Percentiles rank a stretch among this genome's conserved stretches.
phyloP scores from a whole-genome alignment of 192 early-diverging fungal genomes.

The Podila verticillata region DNA sequence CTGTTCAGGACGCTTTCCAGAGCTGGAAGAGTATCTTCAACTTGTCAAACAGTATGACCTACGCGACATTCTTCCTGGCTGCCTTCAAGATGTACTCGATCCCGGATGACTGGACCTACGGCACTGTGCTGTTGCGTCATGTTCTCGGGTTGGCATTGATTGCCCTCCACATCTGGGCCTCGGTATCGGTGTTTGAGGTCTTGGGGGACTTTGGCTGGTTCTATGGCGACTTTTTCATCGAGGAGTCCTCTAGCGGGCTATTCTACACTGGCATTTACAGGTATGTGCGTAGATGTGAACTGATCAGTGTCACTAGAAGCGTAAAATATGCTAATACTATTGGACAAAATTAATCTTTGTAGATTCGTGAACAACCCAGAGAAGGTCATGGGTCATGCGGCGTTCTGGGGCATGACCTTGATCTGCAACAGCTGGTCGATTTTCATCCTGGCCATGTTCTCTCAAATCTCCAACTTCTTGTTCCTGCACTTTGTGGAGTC shows the following conservation, averaged over 20 bases:
- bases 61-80: conserved; percentile 85
- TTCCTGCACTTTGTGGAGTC: conserved; percentile 90
- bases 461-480: conserved; percentile 84
- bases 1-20: conserved; percentile 85
- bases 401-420: conserved; percentile 93
- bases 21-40: conserved; percentile 99
- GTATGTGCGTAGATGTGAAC: not conserved
- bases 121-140: conserved; percentile 80
- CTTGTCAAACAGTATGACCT: conserved; percentile 89
- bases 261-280: conserved; percentile 89
- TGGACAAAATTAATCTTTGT: not conserved
- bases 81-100: conserved; percentile 81
- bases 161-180: conserved; percentile 90
- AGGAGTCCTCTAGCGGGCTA: conserved; percentile 73
- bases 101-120: conserved; percentile 74
- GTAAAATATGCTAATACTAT: not conserved
- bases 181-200: conserved; percentile 90
- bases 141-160: conserved; percentile 86
- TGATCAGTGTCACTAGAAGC: not conserved
- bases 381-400: conserved; percentile 90
- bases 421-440: conserved; percentile 83
- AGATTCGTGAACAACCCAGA: conserved; percentile 93
- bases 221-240: conserved; percentile 97
- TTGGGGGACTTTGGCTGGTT: conserved; percentile 98
- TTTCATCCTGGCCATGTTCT: conserved; percentile 83